Conservation (phyloP, 1,284 basidiomycete genomes). For the Rhodotorula sp. region DNA sequence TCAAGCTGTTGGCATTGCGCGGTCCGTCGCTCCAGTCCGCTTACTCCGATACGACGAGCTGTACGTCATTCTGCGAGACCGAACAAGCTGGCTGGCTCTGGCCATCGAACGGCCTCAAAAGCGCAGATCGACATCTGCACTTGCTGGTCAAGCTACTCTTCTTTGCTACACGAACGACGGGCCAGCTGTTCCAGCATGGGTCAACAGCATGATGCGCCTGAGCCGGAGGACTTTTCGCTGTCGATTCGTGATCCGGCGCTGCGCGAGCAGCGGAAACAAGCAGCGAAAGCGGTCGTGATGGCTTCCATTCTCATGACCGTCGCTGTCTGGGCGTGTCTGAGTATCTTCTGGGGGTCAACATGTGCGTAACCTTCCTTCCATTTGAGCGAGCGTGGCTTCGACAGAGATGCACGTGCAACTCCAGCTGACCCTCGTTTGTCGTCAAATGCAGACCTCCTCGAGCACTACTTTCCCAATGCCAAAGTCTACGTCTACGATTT, state of each 20-base stretch:
- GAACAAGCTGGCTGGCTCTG: no score
- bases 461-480: slow-evolving; percentile 40
- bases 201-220: neutral
- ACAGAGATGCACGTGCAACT: no score
- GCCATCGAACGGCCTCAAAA: no score
- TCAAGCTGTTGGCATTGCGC: neutral
- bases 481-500: slow-evolving; percentile 46
- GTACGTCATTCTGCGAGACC: no score
- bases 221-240: slow-evolving; percentile 11
- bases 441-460: slow-evolving; percentile 23
- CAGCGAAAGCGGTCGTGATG: slow-evolving; percentile 40
- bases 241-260: neutral
- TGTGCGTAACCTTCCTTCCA: slow-evolving; percentile 13
- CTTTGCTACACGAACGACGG: no score
- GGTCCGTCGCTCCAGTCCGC: neutral
- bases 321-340: slow-evolving; percentile 45
- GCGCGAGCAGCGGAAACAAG: neutral
- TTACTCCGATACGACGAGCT: no score
- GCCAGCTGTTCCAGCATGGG: neutral
- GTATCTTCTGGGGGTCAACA: slow-evolving; percentile 46
- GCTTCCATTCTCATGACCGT: slow-evolving; percentile 43
- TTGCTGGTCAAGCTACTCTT: no score
- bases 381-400: no score
- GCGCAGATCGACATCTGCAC: no score
- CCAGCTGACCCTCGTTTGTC: neutral